Evolutionary conservation across 495 filamentous ascomycete genomes (phyloP), one percentile per base, ranked within the genome.

Genomic region (Penicillium malachiteum): DNA sequence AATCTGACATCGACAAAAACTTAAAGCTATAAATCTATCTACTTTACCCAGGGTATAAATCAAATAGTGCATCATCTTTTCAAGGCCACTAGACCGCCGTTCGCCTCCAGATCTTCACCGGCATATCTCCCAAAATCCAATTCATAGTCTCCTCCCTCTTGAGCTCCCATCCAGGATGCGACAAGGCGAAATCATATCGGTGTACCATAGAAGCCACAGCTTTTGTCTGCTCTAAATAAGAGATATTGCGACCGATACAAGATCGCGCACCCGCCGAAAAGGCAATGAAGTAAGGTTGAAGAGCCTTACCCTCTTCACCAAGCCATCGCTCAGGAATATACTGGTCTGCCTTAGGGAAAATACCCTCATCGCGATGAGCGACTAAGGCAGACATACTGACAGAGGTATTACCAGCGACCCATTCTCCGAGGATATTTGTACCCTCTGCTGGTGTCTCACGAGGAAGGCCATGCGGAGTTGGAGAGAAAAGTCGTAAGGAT

Each of bases 211-310:
- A 69, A 10, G 77, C 74, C 47, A 78, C 35, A 3, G 72, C 58
- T 39, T 76, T 72, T 0, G 67, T 67, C 60, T 79, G 76, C 61
- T 78, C 75, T 33, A 79, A 60, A 44, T 77, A 77, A 1, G 68
- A 64, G 40, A 78, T 75, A 48, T 75, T 77, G 11, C 72, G 59
- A 13, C 74, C 74, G 58, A 77, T 74, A 44, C 74, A 77, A 18
- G 69, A 71, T 5, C 73, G 54, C 0, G 71, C 69, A 11, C 75
- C 75, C 1, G 75, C 67, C 21, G 60, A 63, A 53, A 80, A 78
- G 9, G 74, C 63, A 42, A 79, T 62, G 33, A 81, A 72, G 50
- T 72, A 73, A 7, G 69, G 65, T 49, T 71, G 69, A 9, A 81
- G 62, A 12, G 65, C 62, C 54, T 79, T 77, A 7, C 68, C 72